Evolutionary conservation across 2,329 filamentous ascomycete genomes (phyloP), one percentile per base, ranked within the genome.

Genomic region (Hymenotorrendiella dingleyae): DNA sequence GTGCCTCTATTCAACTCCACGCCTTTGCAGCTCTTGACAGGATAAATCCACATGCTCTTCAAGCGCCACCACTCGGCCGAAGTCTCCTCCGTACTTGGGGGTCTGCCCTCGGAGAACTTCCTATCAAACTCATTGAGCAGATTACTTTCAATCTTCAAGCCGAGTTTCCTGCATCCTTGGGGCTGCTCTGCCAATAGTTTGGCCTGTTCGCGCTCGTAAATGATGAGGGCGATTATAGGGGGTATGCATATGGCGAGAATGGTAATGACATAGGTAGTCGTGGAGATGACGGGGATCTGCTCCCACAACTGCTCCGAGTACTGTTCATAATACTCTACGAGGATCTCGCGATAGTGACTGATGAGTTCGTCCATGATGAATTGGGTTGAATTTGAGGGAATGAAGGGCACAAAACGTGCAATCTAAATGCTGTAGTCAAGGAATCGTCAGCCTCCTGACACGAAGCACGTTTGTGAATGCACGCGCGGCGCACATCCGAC

Each of bases 11-110:
- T 66, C 35, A 95, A 64, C 64, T 93, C 86, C 42, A 94, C 79
- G 21, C 84, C 85, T 43, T 69, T 71, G 62, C 88, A 94, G 43
- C 84, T 87, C 66, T 94, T 91, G 62, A 95, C 67, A 1, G 90
- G 89, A 62, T 93, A 91, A 46, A 89, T 74, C 66, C 81, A 82
- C 39, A 94, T 69, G 42, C 84, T 85, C 62, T 87, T 82, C 36
- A 84, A 66, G 26, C 63, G 64, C 64, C 70, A 72, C 43, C 62
- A 62, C 17, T 64, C 61, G 8, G 52, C 50, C 2, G 60, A 62
- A 28, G 56, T 46, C 38, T 61, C 53, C 41, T 69, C 65, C 10
- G 54, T 57, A 12, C 49, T 54, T 4, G 64, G 54, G 8, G 55
- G 54, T 36, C 59, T 54, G 14, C 64, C 66, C 17, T 63, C 50